A percentile compares a stretch with the other conserved stretches of the same genome.
These are phyloP conservation scores for Phycomyces nitens DNA, from an alignment of 192 early-diverging fungal genomes.

Conservation along the genomic window DNA sequence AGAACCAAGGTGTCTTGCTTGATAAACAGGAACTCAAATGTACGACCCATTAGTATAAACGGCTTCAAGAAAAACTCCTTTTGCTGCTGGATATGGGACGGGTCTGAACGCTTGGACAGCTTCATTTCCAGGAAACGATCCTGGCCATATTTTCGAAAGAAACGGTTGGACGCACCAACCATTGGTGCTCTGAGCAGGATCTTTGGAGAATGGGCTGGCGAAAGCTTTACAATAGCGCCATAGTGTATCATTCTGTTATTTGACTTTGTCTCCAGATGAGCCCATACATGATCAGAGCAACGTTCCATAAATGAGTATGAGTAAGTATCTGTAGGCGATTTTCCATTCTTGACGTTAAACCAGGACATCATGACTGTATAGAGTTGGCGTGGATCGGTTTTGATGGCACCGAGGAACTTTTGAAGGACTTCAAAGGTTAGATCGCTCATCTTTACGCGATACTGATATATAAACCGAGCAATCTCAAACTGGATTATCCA, in stretches of 20 bases:
- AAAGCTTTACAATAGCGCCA: not conserved
- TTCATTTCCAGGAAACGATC: slow-evolving; percentile 31
- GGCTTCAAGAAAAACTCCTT: slow-evolving; percentile 18
- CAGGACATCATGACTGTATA: slow-evolving; percentile 10
- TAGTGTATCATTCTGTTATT: not conserved
- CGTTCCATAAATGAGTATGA: slow-evolving; percentile 9
- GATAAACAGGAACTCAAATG: slow-evolving; percentile 30
- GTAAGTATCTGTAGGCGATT: not conserved
- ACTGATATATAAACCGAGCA: slow-evolving; percentile 1
- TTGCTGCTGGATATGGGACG: not conserved
- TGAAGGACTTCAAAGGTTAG: not conserved
- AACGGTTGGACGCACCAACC: slow-evolving; percentile 24
- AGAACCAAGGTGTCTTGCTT: slow-evolving; percentile 22
- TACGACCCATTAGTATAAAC: slow-evolving; percentile 24
- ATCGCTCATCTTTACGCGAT: not conserved
- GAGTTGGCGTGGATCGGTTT: not conserved
- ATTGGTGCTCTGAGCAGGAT: slow-evolving; percentile 18
- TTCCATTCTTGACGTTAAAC: not conserved
- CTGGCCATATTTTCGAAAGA: slow-evolving; percentile 27
- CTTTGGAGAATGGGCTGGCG: not conserved
- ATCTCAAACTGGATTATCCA: slow-evolving; percentile 15
- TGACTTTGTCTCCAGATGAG: not conserved
- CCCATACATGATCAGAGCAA: slow-evolving; percentile 6
- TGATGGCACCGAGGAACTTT: not conserved
- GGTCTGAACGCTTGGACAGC: not conserved